These are phyloP conservation scores for Colletotrichum gloeosporioides DNA, from an alignment of 2,329 filamentous ascomycete species.

Conservation along the genomic window DNA sequence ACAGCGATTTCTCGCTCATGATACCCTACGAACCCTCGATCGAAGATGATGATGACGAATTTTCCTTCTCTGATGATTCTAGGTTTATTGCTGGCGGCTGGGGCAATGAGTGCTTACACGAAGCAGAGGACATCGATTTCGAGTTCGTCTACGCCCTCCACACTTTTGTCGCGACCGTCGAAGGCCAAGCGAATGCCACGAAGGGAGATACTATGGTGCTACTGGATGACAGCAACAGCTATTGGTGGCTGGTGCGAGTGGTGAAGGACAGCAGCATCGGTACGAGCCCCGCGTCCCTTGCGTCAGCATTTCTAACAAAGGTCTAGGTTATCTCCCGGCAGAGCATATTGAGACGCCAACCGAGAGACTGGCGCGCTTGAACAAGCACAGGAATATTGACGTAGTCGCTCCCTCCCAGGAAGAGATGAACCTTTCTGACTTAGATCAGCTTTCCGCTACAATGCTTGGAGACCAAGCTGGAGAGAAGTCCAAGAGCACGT, in stretches of 20 bases:
- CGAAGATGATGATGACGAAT: conserved; percentile 67
- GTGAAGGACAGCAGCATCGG: conserved; percentile 97
- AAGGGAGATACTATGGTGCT: conserved; percentile 99
- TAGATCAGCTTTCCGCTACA: conserved; percentile 60
- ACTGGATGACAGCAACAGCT: conserved; percentile 97
- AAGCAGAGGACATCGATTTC: conserved; percentile 98
- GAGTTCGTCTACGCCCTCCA: conserved; percentile 98
- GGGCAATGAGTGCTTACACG: conserved; percentile 85
- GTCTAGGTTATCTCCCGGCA: conserved; percentile 86
- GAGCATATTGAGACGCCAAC: conserved; percentile 99
- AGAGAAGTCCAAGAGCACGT: conserved; percentile 81
- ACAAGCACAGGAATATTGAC: conserved; percentile 98
- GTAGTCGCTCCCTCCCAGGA: conserved; percentile 55
- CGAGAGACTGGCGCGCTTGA: conserved; percentile 88
- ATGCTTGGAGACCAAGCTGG: conserved; percentile 66
- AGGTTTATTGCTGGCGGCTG: conserved; percentile 75
- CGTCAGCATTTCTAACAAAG: conserved; percentile 26
- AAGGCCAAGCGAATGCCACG: conserved; percentile 96
- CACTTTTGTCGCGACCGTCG: conserved; percentile 96
- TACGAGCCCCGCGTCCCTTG: conserved; percentile 33
- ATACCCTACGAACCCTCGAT: conserved; percentile 50
- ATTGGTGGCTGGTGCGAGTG: conserved; percentile 98
- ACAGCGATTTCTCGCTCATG: conserved; percentile 37
- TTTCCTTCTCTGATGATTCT: conserved; percentile 61
- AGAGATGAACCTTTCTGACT: conserved; percentile 30